Conservation (phyloP, 305 asterid genomes). For the Salvia sclarea region DNA sequence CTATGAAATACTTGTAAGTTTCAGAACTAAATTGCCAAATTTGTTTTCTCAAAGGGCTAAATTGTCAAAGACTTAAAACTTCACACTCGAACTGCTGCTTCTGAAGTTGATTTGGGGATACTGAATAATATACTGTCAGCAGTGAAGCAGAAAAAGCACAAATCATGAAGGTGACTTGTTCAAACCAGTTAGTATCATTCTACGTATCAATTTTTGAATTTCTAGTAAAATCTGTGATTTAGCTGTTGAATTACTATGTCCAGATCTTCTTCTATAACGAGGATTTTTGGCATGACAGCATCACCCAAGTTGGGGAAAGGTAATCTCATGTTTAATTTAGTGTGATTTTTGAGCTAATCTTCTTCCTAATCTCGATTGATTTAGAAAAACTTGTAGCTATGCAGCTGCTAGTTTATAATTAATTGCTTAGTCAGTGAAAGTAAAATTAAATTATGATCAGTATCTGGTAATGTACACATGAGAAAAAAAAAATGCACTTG, state of each 20-base stretch:
- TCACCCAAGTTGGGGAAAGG: conserved; percentile 97
- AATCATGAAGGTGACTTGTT: conserved; percentile 80
- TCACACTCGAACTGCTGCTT: neutral
- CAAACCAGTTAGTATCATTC: conserved; percentile 18
- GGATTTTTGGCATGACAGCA: conserved; percentile 99
- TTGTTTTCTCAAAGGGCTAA: too few species aligned
- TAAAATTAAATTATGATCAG: neutral
- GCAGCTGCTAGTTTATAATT: neutral
- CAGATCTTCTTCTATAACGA: conserved; percentile 90
- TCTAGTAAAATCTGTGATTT: conserved; percentile 9
- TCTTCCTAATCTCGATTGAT: neutral
- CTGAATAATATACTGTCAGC: neutral
- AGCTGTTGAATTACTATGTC: conserved; percentile 18
- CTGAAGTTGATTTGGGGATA: conserved; percentile 7
- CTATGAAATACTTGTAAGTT: too few species aligned
- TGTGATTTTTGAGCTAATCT: conserved; percentile 16
- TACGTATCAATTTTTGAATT: neutral
- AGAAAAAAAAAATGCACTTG: too few species aligned
- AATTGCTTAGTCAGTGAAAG: neutral
- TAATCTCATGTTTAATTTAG: conserved; percentile 38
- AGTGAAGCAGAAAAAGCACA: too few species aligned
- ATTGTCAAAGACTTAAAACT: too few species aligned
- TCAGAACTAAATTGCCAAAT: too few species aligned
- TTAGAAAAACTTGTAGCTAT: neutral
- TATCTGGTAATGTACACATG: too few species aligned